Percentiles rank a stretch among this genome's conserved stretches.
These are phyloP conservation scores for Exophiala lecanii-corni DNA, from an alignment of 2,329 filamentous ascomycete species.

Conservation along the genomic window DNA sequence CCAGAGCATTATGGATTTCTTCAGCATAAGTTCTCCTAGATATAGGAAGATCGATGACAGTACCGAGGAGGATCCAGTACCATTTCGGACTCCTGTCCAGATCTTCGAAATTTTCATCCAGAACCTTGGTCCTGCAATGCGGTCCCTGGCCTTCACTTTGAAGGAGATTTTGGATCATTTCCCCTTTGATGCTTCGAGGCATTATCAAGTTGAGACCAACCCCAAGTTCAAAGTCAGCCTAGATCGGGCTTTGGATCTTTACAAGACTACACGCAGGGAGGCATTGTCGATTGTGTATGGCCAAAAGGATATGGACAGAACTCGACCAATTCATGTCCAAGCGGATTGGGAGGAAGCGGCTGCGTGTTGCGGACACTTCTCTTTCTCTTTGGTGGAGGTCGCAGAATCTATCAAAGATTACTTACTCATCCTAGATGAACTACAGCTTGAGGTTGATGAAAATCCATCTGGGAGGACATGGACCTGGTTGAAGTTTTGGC, in stretches of 20 bases:
- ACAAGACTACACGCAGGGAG: slow-evolving; percentile 67
- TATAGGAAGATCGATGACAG: slow-evolving; percentile 53
- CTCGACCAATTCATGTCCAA: slow-evolving; percentile 68
- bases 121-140: slow-evolving; percentile 88
- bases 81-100: slow-evolving; percentile 63
- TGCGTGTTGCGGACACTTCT: slow-evolving; percentile 95
- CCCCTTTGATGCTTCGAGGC: slow-evolving; percentile 67
- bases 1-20: slow-evolving; percentile 5
- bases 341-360: slow-evolving; percentile 96
- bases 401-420: slow-evolving; percentile 84
- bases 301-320: slow-evolving; percentile 66
- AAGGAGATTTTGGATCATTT: slow-evolving; percentile 84
- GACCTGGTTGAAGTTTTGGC: slow-evolving; percentile 85
- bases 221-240: slow-evolving; percentile 77
- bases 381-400: slow-evolving; percentile 84
- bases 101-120: slow-evolving; percentile 90
- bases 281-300: slow-evolving; percentile 77
- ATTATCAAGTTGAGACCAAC: slow-evolving; percentile 68
- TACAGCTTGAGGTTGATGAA: slow-evolving; percentile 65
- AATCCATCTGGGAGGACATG: slow-evolving; percentile 62
- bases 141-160: slow-evolving; percentile 87
- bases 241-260: slow-evolving; percentile 72
- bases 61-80: slow-evolving; percentile 10
- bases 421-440: slow-evolving; percentile 75
- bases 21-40: slow-evolving; percentile 20